These are phyloP conservation scores for Schizosaccharomyces japonicus DNA, from an alignment of 805 yeast genomes.

Conservation along the genomic window DNA sequence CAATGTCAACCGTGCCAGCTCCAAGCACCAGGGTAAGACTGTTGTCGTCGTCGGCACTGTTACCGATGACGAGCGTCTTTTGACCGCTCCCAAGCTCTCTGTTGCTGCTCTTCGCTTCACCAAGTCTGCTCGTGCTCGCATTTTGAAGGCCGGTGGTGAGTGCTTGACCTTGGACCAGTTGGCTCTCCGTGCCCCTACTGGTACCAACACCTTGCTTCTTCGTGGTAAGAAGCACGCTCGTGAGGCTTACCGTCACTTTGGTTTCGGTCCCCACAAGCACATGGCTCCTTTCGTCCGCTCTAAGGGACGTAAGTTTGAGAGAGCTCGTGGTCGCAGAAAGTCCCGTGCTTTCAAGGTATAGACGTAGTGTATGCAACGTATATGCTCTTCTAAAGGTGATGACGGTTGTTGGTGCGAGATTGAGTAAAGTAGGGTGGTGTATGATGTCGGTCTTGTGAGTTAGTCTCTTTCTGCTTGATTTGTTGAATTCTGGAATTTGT, in stretches of 20 bases:
- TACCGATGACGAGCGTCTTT: slow-evolving; percentile 89
- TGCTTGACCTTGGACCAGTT: slow-evolving; percentile 96
- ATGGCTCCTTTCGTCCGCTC: slow-evolving; percentile 97
- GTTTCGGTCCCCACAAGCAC: slow-evolving; percentile 98
- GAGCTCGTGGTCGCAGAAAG: slow-evolving; percentile 99
- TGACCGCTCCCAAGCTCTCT: slow-evolving; percentile 85
- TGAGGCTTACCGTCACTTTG: slow-evolving; percentile 99
- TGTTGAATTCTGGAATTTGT: too few relatives aligned
- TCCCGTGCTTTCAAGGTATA: slow-evolving; percentile 99
- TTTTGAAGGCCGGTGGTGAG: slow-evolving; percentile 97
- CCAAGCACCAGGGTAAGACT: slow-evolving; percentile 64
- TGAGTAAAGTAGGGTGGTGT: too few relatives aligned
- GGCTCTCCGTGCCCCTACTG: slow-evolving; percentile 97
- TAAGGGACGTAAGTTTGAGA: slow-evolving; percentile 98
- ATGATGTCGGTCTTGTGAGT: too few relatives aligned
- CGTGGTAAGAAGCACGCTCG: slow-evolving; percentile 98
- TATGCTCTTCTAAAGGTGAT: background rate
- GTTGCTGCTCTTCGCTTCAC: slow-evolving; percentile 99
- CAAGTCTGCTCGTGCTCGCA: slow-evolving; percentile 94
- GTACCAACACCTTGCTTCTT: slow-evolving; percentile 90
- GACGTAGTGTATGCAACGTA: slow-evolving; percentile 14
- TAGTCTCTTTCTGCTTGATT: too few relatives aligned
- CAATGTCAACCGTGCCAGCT: slow-evolving; percentile 23
- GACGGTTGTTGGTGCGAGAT: too few relatives aligned
- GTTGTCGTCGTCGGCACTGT: slow-evolving; percentile 98